A percentile compares a stretch with the other conserved stretches of the same genome.
phyloP scores from a whole-genome alignment of 768 basidiomycete species.

The Suillus fuscotomentosus region DNA sequence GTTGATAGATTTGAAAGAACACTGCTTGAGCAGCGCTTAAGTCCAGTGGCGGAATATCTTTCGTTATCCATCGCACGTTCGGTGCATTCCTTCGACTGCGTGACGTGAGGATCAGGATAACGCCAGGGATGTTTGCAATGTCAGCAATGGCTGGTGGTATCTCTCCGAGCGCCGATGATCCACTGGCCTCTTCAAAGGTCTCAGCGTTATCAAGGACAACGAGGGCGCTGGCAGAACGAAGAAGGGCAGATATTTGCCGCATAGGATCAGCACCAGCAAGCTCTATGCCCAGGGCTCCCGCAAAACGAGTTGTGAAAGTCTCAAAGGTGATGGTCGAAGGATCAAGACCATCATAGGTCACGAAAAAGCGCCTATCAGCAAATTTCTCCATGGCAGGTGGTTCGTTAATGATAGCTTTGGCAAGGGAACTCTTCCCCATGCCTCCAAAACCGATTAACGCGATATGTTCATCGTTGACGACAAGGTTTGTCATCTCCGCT shows the following conservation, averaged over 20 bases:
- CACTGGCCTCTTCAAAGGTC: neutral
- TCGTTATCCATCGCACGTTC: neutral
- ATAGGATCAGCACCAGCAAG: neutral
- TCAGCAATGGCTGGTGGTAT: neutral
- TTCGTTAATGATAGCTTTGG: slow-evolving; percentile 1
- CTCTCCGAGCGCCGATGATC: neutral
- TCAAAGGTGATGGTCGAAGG: neutral
- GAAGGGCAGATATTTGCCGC: neutral
- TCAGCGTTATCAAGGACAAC: slow-evolving; percentile 5
- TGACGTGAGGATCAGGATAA: slow-evolving; percentile 1
- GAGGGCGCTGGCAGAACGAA: neutral
- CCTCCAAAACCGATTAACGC: neutral
- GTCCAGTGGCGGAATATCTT: neutral
- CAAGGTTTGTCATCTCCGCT: neutral
- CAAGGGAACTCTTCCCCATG: slow-evolving; percentile 3
- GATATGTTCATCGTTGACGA: neutral
- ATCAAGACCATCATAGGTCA: neutral
- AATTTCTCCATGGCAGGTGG: neutral
- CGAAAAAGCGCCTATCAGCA: neutral
- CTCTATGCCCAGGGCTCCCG: neutral
- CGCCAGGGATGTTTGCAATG: neutral
- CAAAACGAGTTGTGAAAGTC: neutral
- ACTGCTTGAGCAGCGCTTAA: neutral
- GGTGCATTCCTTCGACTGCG: neutral
- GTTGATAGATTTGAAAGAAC: neutral